phyloP scores from a whole-genome alignment of 345 rosid species.

The Syzygium jambos region DNA sequence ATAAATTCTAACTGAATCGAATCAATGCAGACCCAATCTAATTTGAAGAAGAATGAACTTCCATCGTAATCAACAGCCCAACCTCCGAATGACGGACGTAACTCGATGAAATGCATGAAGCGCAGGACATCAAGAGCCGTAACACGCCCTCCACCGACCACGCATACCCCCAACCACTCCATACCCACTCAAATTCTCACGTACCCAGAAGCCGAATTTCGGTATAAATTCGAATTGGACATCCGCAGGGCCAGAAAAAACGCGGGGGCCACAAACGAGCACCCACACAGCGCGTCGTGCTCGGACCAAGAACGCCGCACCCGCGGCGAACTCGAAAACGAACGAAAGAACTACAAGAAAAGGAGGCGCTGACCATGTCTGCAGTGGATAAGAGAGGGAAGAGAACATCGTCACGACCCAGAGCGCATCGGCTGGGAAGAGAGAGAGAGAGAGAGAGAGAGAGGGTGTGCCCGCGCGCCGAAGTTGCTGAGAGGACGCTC shows the following conservation, averaged over 20 bases:
- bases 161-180: not conserved
- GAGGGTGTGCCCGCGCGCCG: not conserved
- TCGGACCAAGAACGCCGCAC: not conserved
- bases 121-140: not conserved
- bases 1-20: not conserved
- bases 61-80: not conserved
- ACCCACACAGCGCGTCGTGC: not conserved
- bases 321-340: not conserved
- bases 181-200: not conserved
- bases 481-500: not conserved
- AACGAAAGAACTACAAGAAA: not conserved
- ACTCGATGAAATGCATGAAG: not conserved
- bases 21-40: not conserved
- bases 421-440: not conserved
- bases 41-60: not conserved
- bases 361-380: slow-evolving; percentile 34
- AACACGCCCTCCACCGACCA: not conserved
- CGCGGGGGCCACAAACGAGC: rapidly evolving
- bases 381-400: slow-evolving; percentile 50
- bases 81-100: not conserved
- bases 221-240: not conserved
- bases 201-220: not conserved
- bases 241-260: not conserved
- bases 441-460: not conserved
- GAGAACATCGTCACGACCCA: slow-evolving; percentile 42